phyloP scores from a whole-genome alignment of 768 basidiomycete genomes.

The Neoboletus magnificus region DNA sequence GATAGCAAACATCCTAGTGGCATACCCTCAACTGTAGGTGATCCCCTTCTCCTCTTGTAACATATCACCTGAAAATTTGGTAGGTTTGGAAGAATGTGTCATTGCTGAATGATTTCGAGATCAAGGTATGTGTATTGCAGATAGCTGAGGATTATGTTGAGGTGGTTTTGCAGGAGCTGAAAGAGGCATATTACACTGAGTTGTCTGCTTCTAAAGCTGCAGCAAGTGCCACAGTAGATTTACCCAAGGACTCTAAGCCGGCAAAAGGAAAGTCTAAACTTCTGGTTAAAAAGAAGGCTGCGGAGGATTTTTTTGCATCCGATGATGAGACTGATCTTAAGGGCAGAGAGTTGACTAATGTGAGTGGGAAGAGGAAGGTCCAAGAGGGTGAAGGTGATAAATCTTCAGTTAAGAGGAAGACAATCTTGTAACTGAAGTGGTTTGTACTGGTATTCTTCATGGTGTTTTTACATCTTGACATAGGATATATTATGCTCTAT shows the following conservation, averaged over 20 bases:
- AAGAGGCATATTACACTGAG: conserved; percentile 58
- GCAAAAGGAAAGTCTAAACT: conserved; percentile 36
- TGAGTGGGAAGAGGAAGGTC: conserved; percentile 8
- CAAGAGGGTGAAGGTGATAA: conserved; percentile 31
- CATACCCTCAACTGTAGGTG: conserved; percentile 61
- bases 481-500: not conserved
- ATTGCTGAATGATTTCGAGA: conserved; percentile 56
- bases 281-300: conserved; percentile 44
- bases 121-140: conserved; percentile 46
- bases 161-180: conserved; percentile 46
- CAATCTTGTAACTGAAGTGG: conserved; percentile 20
- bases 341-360: conserved; percentile 15
- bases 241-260: conserved; percentile 19
- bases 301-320: conserved; percentile 53
- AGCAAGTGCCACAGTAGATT: conserved; percentile 15
- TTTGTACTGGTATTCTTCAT: not conserved
- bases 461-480: not conserved
- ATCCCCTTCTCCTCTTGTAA: not conserved
- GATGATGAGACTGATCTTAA: conserved; percentile 35
- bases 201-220: conserved; percentile 33
- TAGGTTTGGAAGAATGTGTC: conserved; percentile 69
- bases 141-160: not conserved
- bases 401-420: conserved; percentile 35
- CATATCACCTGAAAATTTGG: not conserved
- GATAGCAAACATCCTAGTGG: conserved; percentile 78